Conservation (phyloP, 805 yeast genomes). For the Wickerhamomyces rabaulensis region DNA sequence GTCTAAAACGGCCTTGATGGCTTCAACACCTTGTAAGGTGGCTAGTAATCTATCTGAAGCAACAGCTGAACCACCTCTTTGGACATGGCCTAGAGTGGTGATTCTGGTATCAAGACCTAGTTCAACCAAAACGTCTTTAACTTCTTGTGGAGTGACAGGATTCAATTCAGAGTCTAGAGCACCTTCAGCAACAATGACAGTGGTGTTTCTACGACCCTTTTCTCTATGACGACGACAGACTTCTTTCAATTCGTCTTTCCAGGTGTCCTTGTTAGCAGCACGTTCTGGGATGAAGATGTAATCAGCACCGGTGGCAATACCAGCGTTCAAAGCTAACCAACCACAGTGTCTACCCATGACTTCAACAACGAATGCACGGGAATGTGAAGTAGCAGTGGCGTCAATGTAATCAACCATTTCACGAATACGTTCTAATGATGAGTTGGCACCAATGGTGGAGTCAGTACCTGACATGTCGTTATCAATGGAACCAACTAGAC, state of each 20-base stretch:
- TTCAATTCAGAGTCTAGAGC: slow-evolving; percentile 79
- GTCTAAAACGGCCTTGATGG: slow-evolving; percentile 87
- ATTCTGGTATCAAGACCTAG: slow-evolving; percentile 92
- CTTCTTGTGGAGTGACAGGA: slow-evolving; percentile 77
- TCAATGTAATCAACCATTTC: slow-evolving; percentile 94
- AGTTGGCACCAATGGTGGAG: slow-evolving; percentile 93
- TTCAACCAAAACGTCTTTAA: slow-evolving; percentile 74
- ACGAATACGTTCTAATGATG: slow-evolving; percentile 89
- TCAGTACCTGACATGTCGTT: slow-evolving; percentile 98
- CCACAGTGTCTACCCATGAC: slow-evolving; percentile 99
- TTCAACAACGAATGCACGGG: slow-evolving; percentile 95
- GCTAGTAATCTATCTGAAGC: slow-evolving; percentile 91
- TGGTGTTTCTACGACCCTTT: slow-evolving; percentile 89
- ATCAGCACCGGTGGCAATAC: slow-evolving; percentile 95
- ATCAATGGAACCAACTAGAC: slow-evolving; percentile 94
- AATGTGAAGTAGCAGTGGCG: slow-evolving; percentile 95
- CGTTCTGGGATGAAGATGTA: slow-evolving; percentile 91
- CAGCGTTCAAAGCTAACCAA: slow-evolving; percentile 97
- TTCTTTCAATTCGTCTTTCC: slow-evolving; percentile 77
- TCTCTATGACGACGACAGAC: slow-evolving; percentile 75
- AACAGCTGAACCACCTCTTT: slow-evolving; percentile 98
- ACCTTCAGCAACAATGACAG: slow-evolving; percentile 97
- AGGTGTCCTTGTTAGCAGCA: slow-evolving; percentile 68
- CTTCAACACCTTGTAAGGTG: slow-evolving; percentile 96
- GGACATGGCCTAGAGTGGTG: slow-evolving; percentile 95